Conservation (phyloP, 768 basidiomycete species). For the Pulveroboletus sp. region DNA sequence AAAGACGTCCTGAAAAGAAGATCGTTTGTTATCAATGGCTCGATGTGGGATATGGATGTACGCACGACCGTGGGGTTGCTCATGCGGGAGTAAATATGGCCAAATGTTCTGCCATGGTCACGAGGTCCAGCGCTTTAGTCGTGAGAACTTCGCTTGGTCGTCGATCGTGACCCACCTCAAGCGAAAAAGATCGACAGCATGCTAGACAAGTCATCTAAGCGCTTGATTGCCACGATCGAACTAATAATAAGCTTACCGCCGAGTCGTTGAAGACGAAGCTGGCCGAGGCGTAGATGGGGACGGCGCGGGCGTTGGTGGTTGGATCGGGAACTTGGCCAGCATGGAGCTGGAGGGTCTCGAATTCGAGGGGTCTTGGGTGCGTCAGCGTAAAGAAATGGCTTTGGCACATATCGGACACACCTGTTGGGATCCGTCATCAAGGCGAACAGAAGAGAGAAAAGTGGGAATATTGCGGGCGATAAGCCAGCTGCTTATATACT, state of each 20-base stretch:
- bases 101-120: slow-evolving; percentile 31
- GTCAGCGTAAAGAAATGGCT: background rate
- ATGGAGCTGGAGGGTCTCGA: slow-evolving; percentile 63
- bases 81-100: slow-evolving; percentile 55
- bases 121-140: background rate
- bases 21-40: background rate
- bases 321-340: slow-evolving; percentile 55
- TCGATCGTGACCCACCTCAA: slow-evolving; percentile 30
- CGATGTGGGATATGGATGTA: slow-evolving; percentile 1
- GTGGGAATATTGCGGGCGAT: background rate
- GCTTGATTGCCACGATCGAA: background rate
- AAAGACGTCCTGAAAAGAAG: slow-evolving; percentile 48
- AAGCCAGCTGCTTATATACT: background rate
- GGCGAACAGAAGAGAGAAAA: background rate
- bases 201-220: slow-evolving; percentile 30
- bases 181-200: slow-evolving; percentile 54
- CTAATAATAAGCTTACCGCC: slow-evolving; percentile 31
- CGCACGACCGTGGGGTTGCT: slow-evolving; percentile 56
- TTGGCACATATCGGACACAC: slow-evolving; percentile 3
- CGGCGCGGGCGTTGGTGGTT: slow-evolving; percentile 57
- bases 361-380: slow-evolving; percentile 41
- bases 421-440: slow-evolving; percentile 26
- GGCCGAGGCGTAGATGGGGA: slow-evolving; percentile 59
- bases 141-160: background rate
- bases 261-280: slow-evolving; percentile 58